Evolutionary conservation across 2,329 filamentous ascomycete genomes (phyloP), one percentile per base, ranked within the genome.

Genomic region (Ascochyta fabae): DNA sequence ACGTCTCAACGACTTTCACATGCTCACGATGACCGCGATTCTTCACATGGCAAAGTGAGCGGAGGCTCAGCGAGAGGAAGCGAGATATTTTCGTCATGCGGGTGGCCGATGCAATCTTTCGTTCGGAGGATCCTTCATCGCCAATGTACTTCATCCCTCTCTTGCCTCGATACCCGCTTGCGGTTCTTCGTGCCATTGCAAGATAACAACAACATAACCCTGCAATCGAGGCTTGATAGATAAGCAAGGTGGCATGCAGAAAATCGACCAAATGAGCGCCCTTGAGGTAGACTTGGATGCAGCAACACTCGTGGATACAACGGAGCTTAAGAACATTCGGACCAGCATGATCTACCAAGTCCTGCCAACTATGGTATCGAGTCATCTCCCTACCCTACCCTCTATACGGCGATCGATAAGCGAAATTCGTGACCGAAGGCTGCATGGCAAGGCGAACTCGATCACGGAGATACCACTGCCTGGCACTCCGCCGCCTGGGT

Each of bases 291-390:
- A 53, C 9, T 40, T 56, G 15, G 61, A 62, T n/a, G 45, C 53
- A n/a, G 38, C 57, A 3, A 36, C 50, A 7, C 47, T 50, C 27
- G 35, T 58, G 9, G 42, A 65, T 16, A 56, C 64, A 15, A 48
- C 54, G 31, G 53, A 58, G 9, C 13, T 51, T 13, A 63, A 50
- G 47, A 62, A 45, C 38, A 38, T 50, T 29, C 55, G 53, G 40
- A 56, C 79, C 41, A 82, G 81, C 22, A 80, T 80, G 56, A 75
- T 86, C 15, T 84, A 83, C 68, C 77, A 79, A 6, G 78, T 86
- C 53, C 79, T 86, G 7, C 84, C 84, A 4, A 74, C 77, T 1
- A 77, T 83, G 4, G 74, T 87, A 5, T 81, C 83, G 64, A 81
- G 77, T 33, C 77, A 80, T 53, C 75, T 86, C 22, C 80, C 81